Conservation (phyloP, 257 asterid genomes). For the Ilex aquifolium region DNA sequence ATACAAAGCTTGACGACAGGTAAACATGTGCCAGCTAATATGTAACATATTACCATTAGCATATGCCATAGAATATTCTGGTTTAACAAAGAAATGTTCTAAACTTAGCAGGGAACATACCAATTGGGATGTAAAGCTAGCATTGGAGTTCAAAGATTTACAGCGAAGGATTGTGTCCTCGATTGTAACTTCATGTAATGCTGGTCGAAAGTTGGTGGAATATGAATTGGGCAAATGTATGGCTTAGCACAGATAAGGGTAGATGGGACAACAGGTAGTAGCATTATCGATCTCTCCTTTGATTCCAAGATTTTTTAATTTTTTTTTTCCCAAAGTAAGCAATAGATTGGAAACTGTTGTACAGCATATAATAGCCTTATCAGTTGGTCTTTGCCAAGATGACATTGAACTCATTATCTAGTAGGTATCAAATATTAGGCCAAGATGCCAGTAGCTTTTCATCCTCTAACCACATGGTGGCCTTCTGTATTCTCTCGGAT, state of each 20-base stretch:
- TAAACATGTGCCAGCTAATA: conserved; percentile 16
- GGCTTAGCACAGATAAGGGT: background rate
- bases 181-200: conserved; percentile 49
- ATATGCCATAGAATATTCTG: background rate
- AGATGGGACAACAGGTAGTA: too few species aligned
- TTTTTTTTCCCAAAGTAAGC: too few species aligned
- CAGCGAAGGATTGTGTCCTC: conserved; percentile 68
- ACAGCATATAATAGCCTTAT: too few species aligned
- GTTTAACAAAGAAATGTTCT: conserved; percentile 1
- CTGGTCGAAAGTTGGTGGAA: conserved; percentile 56
- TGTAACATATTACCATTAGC: background rate
- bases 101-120: conserved; percentile 32
- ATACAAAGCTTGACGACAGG: conserved; percentile 47
- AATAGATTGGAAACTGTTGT: too few species aligned
- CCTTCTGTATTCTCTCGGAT: too few species aligned
- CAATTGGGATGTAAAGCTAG: conserved; percentile 79
- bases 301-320: too few species aligned
- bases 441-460: too few species aligned
- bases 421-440: too few species aligned
- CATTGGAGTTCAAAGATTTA: conserved; percentile 46
- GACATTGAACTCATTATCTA: too few species aligned
- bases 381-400: too few species aligned
- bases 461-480: too few species aligned
- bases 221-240: conserved; percentile 32
- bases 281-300: too few species aligned